Evolutionary conservation across 2,329 filamentous ascomycete genomes (phyloP).

Genomic region (Aspergillus amoenus): DNA sequence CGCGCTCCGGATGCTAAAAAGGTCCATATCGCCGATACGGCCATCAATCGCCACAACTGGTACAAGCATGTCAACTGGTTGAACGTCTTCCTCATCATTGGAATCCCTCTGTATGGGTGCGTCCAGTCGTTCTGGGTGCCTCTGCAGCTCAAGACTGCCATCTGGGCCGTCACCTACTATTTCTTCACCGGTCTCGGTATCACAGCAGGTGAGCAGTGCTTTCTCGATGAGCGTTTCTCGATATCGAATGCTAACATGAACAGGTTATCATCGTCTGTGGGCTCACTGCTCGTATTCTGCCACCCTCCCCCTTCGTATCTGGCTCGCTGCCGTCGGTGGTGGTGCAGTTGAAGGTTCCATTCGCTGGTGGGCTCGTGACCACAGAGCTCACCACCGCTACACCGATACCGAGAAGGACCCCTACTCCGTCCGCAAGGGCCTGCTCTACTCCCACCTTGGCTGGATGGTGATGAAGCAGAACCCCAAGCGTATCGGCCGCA

Average conservation of each 20-base stretch:
- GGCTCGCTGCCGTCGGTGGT: conserved; percentile 76
- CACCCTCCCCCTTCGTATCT: conserved; percentile 72
- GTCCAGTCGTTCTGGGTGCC: conserved; percentile 77
- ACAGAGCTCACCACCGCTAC: conserved; percentile 86
- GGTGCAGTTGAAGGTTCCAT: conserved; percentile 84
- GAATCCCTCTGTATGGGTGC: conserved; percentile 72
- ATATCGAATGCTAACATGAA: conserved; percentile 12
- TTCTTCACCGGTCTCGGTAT: conserved; percentile 80
- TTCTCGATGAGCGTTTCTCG: neutral
- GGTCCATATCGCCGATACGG: conserved; percentile 79
- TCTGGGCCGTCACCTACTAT: conserved; percentile 77
- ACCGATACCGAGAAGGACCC: conserved; percentile 92
- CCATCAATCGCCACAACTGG: conserved; percentile 80
- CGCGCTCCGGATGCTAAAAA: conserved; percentile 58
- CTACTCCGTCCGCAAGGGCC: conserved; percentile 85
- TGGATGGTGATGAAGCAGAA: conserved; percentile 97
- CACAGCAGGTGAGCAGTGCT: conserved; percentile 61
- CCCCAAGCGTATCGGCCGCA: conserved; percentile 82
- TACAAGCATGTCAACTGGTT: conserved; percentile 94
- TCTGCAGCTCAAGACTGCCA: conserved; percentile 66
- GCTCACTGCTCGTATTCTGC: conserved; percentile 83
- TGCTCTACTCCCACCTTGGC: conserved; percentile 79
- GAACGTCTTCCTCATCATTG: conserved; percentile 77
- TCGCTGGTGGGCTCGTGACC: conserved; percentile 84
- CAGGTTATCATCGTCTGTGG: conserved; percentile 79